Conservation (phyloP, 1,139 yeast genomes). For the Magnusiomyces ingens region DNA sequence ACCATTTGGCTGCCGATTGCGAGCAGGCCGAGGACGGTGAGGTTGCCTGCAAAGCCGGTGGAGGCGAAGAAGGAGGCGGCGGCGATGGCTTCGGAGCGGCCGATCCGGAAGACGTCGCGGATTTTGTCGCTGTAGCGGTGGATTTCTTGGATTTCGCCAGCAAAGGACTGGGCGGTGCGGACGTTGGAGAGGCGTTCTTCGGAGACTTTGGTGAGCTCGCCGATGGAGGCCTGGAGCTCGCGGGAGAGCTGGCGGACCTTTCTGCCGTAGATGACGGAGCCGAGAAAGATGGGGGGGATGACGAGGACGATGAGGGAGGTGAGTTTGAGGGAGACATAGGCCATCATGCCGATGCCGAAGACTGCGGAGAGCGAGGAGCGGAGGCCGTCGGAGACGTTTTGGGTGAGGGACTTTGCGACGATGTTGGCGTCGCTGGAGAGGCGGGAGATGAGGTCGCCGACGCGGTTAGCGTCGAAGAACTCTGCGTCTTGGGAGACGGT, state of each 20-base stretch:
- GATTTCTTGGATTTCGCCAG: conserved; percentile 68
- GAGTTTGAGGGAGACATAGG: conserved; percentile 71
- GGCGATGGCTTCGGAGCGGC: conserved; percentile 72
- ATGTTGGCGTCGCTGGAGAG: conserved; percentile 85
- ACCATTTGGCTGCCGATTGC: conserved; percentile 80
- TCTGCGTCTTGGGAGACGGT: conserved; percentile 84
- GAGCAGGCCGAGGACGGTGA: conserved; percentile 66
- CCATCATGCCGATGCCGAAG: conserved; percentile 85
- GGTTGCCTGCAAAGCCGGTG: conserved; percentile 76
- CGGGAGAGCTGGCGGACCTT: conserved; percentile 69
- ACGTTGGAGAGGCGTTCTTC: conserved; percentile 88
- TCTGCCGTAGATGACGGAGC: conserved; percentile 73
- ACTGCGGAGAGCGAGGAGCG: conserved; percentile 72
- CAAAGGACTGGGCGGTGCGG: conserved; percentile 81
- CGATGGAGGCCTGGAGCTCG: conserved; percentile 77
- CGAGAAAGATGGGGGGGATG: conserved; percentile 74
- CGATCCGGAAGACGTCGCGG: conserved; percentile 63
- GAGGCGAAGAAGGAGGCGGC: conserved; percentile 59
- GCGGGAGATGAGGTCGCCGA: conserved; percentile 88
- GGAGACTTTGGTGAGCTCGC: conserved; percentile 77
- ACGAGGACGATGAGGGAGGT: conserved; percentile 69
- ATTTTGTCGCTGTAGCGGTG: conserved; percentile 61
- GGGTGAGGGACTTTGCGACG: conserved; percentile 80
- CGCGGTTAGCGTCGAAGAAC: conserved; percentile 86
- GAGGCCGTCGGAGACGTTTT: conserved; percentile 85